phyloP scores from a whole-genome alignment of 1,139 yeast species.

The Wickerhamiella infanticola region DNA sequence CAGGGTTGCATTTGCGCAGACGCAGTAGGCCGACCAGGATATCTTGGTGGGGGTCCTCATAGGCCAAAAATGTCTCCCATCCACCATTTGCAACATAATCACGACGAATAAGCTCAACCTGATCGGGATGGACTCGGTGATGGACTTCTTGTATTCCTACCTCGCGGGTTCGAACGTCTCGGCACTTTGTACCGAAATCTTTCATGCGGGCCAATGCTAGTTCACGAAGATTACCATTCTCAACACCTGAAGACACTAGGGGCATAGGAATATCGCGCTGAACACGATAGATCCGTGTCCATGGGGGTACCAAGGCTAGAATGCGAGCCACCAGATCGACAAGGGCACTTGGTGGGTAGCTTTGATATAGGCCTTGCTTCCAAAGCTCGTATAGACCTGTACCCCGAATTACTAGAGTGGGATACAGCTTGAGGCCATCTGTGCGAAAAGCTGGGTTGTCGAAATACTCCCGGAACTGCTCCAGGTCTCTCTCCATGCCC shows the following conservation, averaged over 20 bases:
- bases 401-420: slow-evolving; percentile 92
- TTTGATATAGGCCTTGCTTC: slow-evolving; percentile 90
- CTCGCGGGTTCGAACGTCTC: slow-evolving; percentile 97
- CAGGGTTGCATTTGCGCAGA: slow-evolving; percentile 75
- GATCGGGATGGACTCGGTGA: slow-evolving; percentile 93
- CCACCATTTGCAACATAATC: slow-evolving; percentile 98
- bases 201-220: slow-evolving; percentile 94
- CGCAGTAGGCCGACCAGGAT: slow-evolving; percentile 82
- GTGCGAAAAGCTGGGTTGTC: slow-evolving; percentile 96
- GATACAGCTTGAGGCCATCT: slow-evolving; percentile 89
- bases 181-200: slow-evolving; percentile 89
- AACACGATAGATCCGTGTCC: slow-evolving; percentile 97
- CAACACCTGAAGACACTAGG: slow-evolving; percentile 92
- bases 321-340: slow-evolving; percentile 92
- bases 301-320: slow-evolving; percentile 91
- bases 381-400: slow-evolving; percentile 94
- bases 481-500: slow-evolving; percentile 95
- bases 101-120: slow-evolving; percentile 86
- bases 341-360: slow-evolving; percentile 87
- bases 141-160: slow-evolving; percentile 98
- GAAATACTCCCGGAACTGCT: slow-evolving; percentile 89
- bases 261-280: slow-evolving; percentile 99
- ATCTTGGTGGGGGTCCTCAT: slow-evolving; percentile 96
- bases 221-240: slow-evolving; percentile 91
- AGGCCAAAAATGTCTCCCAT: slow-evolving; percentile 88